Conservation (phyloP, 108 stramenopile genomes). For the Discostella pseudostelligera region DNA sequence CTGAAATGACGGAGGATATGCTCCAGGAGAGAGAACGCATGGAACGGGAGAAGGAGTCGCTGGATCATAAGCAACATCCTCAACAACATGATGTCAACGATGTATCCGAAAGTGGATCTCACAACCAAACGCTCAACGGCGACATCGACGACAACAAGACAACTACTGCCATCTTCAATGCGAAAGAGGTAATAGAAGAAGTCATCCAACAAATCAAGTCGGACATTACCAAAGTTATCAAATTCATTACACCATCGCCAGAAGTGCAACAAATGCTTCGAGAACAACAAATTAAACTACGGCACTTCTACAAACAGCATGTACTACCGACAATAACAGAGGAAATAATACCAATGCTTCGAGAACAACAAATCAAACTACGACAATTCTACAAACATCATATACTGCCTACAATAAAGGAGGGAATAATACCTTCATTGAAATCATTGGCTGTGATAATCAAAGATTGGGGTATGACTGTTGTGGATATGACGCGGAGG, state of each 20-base stretch:
- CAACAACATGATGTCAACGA: constrained; percentile 1
- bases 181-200: constrained; percentile 37
- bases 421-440: constrained; percentile 22
- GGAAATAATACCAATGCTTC: constrained; percentile 29
- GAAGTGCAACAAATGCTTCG: no score
- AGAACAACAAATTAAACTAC: constrained; percentile 14
- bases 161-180: constrained; percentile 29
- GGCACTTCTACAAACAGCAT: not conserved
- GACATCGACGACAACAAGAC: constrained; percentile 18
- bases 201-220: constrained; percentile 38
- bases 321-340: constrained; percentile 6
- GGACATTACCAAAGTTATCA: constrained; percentile 28
- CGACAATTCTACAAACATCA: not conserved
- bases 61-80: constrained; percentile 37
- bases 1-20: constrained; percentile 75
- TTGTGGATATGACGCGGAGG: constrained; percentile 22
- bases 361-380: constrained; percentile 15
- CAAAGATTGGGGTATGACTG: constrained; percentile 16
- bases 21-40: constrained; percentile 65
- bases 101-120: no score
- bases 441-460: constrained; percentile 18
- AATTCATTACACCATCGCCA: constrained; percentile 25
- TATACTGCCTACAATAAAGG: constrained; percentile 4
- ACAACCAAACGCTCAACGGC: no score
- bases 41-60: constrained; percentile 52